phyloP scores from a whole-genome alignment of 768 basidiomycete genomes.

The Termitomyces sp. region DNA sequence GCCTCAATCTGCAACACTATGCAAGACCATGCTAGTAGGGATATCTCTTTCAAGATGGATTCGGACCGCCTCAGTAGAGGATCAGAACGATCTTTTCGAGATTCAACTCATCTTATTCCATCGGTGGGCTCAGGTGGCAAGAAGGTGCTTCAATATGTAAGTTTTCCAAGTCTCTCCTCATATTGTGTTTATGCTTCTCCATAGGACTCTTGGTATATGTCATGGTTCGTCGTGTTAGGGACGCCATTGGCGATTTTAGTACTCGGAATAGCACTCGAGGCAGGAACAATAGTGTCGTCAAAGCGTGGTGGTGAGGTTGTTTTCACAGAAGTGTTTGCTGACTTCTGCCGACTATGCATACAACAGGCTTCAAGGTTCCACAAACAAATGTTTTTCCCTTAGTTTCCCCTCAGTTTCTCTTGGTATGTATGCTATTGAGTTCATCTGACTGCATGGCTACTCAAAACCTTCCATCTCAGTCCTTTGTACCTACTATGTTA shows the following conservation, averaged over 20 bases:
- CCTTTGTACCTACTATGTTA: constrained; percentile 56
- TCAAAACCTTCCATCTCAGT: constrained; percentile 29
- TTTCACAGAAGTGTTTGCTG: background rate
- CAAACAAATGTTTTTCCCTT: constrained; percentile 44
- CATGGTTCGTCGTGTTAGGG: constrained; percentile 32
- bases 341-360: background rate
- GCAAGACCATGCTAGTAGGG: background rate
- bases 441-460: background rate
- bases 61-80: background rate
- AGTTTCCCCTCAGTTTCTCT: constrained; percentile 44
- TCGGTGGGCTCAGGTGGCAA: constrained; percentile 30
- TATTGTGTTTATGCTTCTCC: background rate
- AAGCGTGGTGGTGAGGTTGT: constrained; percentile 36
- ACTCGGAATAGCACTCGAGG: constrained; percentile 45
- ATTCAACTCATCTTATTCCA: constrained; percentile 48
- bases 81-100: constrained; percentile 34
- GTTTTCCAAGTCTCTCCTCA: constrained; percentile 13
- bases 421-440: constrained; percentile 24
- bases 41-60: background rate
- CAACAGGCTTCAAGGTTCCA: constrained; percentile 52
- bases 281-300: constrained; percentile 39
- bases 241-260: constrained; percentile 40
- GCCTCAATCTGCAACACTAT: background rate
- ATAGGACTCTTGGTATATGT: constrained; percentile 32
- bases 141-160: constrained; percentile 41